Evolutionary conservation across 1,284 basidiomycete genomes (phyloP).

Genomic region (Xanthoconium separans): DNA sequence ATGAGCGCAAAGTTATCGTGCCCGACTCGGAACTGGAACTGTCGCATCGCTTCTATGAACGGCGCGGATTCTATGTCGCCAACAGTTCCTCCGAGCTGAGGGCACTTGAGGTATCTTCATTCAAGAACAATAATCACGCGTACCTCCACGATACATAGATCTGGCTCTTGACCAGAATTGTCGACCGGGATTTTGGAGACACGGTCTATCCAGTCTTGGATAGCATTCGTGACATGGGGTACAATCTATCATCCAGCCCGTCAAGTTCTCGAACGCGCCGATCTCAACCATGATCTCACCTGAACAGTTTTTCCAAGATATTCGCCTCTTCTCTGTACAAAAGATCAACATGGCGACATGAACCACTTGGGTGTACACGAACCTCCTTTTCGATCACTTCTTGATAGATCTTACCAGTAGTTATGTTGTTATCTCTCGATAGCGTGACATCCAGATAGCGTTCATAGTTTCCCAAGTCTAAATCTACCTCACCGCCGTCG

Average conservation of each 20-base stretch:
- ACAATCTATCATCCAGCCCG: slow-evolving; percentile 68
- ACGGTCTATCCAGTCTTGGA: slow-evolving; percentile 98
- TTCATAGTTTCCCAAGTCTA: slow-evolving; percentile 99
- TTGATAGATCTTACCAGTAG: slow-evolving; percentile 97
- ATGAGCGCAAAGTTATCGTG: slow-evolving; percentile 97
- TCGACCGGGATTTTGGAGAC: slow-evolving; percentile 94
- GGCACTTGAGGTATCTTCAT: slow-evolving; percentile 5
- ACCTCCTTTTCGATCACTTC: slow-evolving; percentile 99
- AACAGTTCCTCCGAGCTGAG: slow-evolving; percentile 90
- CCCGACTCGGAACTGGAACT: slow-evolving; percentile 99
- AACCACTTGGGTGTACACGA: slow-evolving; percentile 32
- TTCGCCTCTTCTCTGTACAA: slow-evolving; percentile 81
- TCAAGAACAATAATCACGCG: slow-evolving; percentile 10
- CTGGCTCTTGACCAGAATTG: slow-evolving; percentile 90
- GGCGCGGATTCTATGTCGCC: slow-evolving; percentile 97
- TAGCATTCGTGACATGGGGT: slow-evolving; percentile 94
- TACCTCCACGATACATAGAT: slow-evolving; percentile 97
- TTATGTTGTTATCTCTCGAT: slow-evolving; percentile 95
- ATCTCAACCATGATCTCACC: slow-evolving; percentile 38
- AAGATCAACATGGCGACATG: slow-evolving; percentile 19
- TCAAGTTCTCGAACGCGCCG: slow-evolving; percentile 1
- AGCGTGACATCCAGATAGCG: slow-evolving; percentile 96
- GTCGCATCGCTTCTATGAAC: slow-evolving; percentile 98
- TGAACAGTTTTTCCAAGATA: slow-evolving; percentile 98
- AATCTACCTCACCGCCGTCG: slow-evolving; percentile 97